These are phyloP conservation scores for Malus fusca DNA, from an alignment of 306 rosid species.

Conservation along the genomic window DNA sequence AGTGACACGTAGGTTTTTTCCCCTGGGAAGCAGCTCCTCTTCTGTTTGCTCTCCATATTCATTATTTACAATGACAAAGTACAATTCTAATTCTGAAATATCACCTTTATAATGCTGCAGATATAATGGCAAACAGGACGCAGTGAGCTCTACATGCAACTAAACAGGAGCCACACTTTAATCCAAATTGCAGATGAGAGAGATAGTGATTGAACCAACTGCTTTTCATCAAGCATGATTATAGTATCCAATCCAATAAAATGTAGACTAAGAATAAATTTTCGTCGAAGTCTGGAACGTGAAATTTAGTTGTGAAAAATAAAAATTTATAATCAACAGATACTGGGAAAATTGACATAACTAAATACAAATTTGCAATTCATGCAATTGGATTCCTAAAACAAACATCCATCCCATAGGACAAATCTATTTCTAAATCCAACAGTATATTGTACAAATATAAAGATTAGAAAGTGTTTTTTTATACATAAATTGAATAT, in stretches of 20 bases:
- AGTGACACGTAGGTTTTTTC: conserved; percentile 65
- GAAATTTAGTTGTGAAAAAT: background rate
- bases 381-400: background rate
- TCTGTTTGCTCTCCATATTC: conserved; percentile 98
- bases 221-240: background rate
- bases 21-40: conserved; percentile 87
- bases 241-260: background rate
- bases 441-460: background rate
- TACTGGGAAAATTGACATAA: background rate
- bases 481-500: background rate
- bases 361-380: background rate
- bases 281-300: background rate
- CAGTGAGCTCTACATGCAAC: background rate
- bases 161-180: background rate
- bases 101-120: conserved; percentile 75
- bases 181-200: background rate
- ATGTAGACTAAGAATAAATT: background rate
- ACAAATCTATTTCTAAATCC: background rate
- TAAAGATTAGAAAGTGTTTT: background rate
- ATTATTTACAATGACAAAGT: conserved; percentile 84
- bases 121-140: conserved; percentile 10
- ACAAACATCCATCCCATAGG: background rate
- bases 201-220: background rate
- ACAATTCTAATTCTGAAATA: conserved; percentile 73
- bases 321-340: background rate